Evolutionary conservation across 2,329 filamentous ascomycete species (phyloP).

Genomic region (Epicoccum nigrum): DNA sequence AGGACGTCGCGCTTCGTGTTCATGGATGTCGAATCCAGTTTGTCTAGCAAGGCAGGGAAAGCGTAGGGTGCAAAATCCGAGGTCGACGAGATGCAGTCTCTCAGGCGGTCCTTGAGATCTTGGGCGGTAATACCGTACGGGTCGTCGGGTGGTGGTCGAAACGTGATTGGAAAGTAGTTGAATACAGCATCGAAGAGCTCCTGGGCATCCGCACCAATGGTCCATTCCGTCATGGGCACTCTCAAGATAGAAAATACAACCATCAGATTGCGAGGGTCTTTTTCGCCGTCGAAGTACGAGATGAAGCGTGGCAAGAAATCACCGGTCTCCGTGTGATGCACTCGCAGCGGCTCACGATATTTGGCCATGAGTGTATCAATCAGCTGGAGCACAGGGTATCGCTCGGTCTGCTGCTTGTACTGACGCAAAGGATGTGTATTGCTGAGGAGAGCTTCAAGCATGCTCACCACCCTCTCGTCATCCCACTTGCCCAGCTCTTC

Average conservation of each 20-base stretch:
- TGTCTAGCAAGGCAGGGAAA: slow-evolving; percentile 71
- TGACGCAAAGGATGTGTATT: slow-evolving; percentile 65
- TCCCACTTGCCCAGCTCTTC: slow-evolving; percentile 67
- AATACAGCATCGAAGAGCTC: slow-evolving; percentile 71
- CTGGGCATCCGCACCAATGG: slow-evolving; percentile 62
- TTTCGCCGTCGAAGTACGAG: slow-evolving; percentile 70
- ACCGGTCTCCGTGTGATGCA: slow-evolving; percentile 58
- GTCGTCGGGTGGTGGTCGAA: slow-evolving; percentile 71
- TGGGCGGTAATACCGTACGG: slow-evolving; percentile 73
- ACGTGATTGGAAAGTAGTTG: slow-evolving; percentile 76
- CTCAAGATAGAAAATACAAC: slow-evolving; percentile 71
- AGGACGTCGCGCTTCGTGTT: slow-evolving; percentile 74
- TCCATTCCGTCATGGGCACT: slow-evolving; percentile 72
- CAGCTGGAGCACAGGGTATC: slow-evolving; percentile 67
- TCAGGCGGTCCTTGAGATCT: slow-evolving; percentile 67
- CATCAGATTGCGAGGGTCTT: slow-evolving; percentile 73
- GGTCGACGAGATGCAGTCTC: slow-evolving; percentile 68
- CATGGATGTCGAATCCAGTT: slow-evolving; percentile 70
- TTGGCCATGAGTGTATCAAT: slow-evolving; percentile 67
- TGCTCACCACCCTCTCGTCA: slow-evolving; percentile 59
- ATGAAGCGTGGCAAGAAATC: slow-evolving; percentile 67
- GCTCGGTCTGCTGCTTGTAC: slow-evolving; percentile 65
- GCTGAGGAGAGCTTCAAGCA: slow-evolving; percentile 57
- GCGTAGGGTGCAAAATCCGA: slow-evolving; percentile 68
- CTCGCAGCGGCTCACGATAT: slow-evolving; percentile 52